Base-by-base conservation (phyloP, 345 rosid genomes). In the Corymbia maculata region DNA sequence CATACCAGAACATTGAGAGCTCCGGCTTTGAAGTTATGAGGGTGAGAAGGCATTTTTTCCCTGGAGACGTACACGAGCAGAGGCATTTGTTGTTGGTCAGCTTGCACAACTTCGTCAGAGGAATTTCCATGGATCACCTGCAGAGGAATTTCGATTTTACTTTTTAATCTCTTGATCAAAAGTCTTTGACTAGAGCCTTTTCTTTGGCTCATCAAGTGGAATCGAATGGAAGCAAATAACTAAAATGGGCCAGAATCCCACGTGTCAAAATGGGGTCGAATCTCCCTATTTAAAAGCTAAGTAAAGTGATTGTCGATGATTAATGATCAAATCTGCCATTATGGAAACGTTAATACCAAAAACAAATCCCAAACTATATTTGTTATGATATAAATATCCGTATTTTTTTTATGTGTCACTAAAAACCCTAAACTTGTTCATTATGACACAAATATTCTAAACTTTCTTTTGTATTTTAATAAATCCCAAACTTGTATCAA, bases 1-100 rank as follows among this genome's bases (percentile, higher is more conserved):
- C 87, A 6, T 92, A 94, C 94, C 59, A 93, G 94, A 44, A 91
- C 93, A 57, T 94, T 93, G 21, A 94, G 92, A 16, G 94, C 96
- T 88, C 95, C 94, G 11, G 93, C 95, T 86, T 93, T 94, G 91
- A 94, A 94, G 89, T 93, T 87, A 51, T 93, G 94, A 1, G 84
- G 89, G 82, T 59, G 68, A 52, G 88, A 87, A 88, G 92, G 91
- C 55, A 91, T 91, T 86, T 94, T 93, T 90, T 93, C 95, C 9
- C 95, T 90, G 61, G 94, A 85, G 87, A 94, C 93, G 15, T 93
- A 94, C 8, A 92, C 91, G 36, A 92, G 92, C 9, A 68, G 90
- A 28, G 94, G 94, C 90, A 92, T 87, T 55, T 89, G 85, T 7
- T 8, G n/a, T 12, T 86, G 32, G 82, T 70, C 82, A 36, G 82